These are phyloP conservation scores for Termitomyces sp. DNA, from an alignment of 768 basidiomycete species.

Conservation along the genomic window DNA sequence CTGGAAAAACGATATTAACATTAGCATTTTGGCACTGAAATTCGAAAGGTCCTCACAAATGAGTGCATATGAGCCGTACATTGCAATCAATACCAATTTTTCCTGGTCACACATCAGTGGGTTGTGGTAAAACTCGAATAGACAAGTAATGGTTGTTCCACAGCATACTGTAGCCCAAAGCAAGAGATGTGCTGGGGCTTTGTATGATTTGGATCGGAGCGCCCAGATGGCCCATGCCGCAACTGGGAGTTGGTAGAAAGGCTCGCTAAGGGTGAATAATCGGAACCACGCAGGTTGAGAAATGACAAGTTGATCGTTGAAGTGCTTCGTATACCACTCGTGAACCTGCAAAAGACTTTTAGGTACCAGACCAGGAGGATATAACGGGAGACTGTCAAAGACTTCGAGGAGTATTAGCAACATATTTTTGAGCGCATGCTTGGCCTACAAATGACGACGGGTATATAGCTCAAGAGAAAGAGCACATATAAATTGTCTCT, in stretches of 20 bases:
- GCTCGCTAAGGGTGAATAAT: slow-evolving; percentile 15
- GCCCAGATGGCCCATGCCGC: slow-evolving; percentile 17
- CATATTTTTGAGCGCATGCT: neutral
- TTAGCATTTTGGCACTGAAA: neutral
- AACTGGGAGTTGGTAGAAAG: slow-evolving; percentile 17
- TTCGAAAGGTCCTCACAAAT: slow-evolving; percentile 10
- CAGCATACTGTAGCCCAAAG: slow-evolving; percentile 14
- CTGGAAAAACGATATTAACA: neutral
- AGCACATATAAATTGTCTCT: slow-evolving; percentile 14
- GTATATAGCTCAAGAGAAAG: slow-evolving; percentile 14
- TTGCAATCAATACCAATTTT: slow-evolving; percentile 10
- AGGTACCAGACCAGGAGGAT: slow-evolving; percentile 13
- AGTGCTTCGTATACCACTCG: slow-evolving; percentile 13
- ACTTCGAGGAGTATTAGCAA: slow-evolving; percentile 3
- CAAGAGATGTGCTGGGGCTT: slow-evolving; percentile 14
- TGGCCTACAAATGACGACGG: slow-evolving; percentile 12
- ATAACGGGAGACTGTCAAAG: slow-evolving; percentile 16
- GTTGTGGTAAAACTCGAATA: slow-evolving; percentile 17
- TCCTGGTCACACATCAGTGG: slow-evolving; percentile 15
- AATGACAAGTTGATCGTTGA: slow-evolving; percentile 19
- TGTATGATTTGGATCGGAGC: slow-evolving; percentile 13
- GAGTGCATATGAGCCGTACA: slow-evolving; percentile 15
- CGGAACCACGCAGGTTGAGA: slow-evolving; percentile 17
- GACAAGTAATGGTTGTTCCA: slow-evolving; percentile 16
- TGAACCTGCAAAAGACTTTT: slow-evolving; percentile 12